Conservation (phyloP, 139 green algal genomes). For the Volvox reticuliferus region DNA sequence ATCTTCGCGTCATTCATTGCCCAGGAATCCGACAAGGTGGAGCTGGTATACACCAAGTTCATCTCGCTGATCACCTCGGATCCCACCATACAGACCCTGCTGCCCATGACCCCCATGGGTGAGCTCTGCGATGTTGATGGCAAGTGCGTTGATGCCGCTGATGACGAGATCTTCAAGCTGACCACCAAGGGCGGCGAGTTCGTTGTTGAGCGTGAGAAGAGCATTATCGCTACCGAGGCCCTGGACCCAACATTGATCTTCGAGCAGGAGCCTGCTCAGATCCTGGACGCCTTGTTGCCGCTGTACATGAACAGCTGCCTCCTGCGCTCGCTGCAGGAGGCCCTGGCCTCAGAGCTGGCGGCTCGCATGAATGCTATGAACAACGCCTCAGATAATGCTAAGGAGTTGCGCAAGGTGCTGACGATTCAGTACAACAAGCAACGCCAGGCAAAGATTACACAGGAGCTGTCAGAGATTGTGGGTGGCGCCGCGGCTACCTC, state of each 20-base stretch:
- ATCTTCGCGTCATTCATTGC: conserved; percentile 98
- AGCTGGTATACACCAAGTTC: conserved; percentile 99
- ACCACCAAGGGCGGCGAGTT: conserved; percentile 85
- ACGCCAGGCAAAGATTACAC: conserved; percentile 96
- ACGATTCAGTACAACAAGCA: conserved; percentile 93
- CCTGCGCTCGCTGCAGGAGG: conserved; percentile 90
- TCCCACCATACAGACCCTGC: conserved; percentile 95
- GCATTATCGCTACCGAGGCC: conserved; percentile 64
- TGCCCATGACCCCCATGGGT: conserved; percentile 92
- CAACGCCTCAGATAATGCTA: conserved; percentile 96
- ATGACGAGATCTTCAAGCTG: conserved; percentile 97
- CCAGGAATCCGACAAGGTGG: conserved; percentile 95
- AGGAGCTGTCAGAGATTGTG: conserved; percentile 86
- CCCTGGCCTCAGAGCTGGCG: conserved; percentile 97
- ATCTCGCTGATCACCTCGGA: conserved; percentile 94
- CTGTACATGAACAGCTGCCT: conserved; percentile 98
- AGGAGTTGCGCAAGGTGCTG: conserved; percentile 90
- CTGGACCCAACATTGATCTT: conserved; percentile 96
- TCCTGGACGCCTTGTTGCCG: conserved; percentile 98
- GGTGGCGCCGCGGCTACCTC: conserved; percentile 71
- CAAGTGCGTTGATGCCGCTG: conserved; percentile 95
- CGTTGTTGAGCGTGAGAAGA: conserved; percentile 88
- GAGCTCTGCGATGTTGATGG: conserved; percentile 96
- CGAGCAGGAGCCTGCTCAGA: conserved; percentile 98
- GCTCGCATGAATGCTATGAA: conserved; percentile 99